Percentiles rank a stretch among this genome's conserved stretches.
Conservation (phyloP, 148 eudicot genomes). For the Pouteria glomerata region DNA sequence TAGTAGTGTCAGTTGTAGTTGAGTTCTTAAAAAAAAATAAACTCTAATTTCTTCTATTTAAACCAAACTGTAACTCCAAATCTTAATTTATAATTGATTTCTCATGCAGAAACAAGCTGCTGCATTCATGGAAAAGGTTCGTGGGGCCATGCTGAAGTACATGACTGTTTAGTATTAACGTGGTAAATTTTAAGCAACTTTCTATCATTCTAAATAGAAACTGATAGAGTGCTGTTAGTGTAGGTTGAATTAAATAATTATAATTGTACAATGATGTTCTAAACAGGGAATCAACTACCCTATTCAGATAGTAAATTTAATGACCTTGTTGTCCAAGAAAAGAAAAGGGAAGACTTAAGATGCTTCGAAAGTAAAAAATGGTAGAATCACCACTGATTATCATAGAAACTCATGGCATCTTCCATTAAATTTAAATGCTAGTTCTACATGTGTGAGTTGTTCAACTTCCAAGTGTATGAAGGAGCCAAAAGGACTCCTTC, state of each 20-base stretch:
- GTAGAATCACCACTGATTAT: background rate
- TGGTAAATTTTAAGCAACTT: background rate
- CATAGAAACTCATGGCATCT: background rate
- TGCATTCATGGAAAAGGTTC: slow-evolving; percentile 90
- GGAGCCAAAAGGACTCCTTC: background rate
- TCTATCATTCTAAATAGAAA: background rate
- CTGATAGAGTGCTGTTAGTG: background rate
- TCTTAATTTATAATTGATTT: slow-evolving; percentile 9
- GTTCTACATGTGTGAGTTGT: too few species aligned
- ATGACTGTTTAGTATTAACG: slow-evolving; percentile 56
- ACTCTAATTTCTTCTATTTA: too few species aligned
- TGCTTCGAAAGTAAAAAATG: too few species aligned
- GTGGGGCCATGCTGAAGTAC: slow-evolving; percentile 73
- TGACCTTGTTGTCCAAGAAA: background rate
- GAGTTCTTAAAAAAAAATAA: too few species aligned
- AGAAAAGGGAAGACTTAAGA: too few species aligned
- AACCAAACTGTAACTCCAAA: too few species aligned
- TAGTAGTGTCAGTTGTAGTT: too few species aligned
- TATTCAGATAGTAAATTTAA: background rate
- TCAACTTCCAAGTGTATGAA: background rate
- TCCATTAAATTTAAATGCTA: too few species aligned
- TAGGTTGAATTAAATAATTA: background rate
- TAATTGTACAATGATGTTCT: background rate
- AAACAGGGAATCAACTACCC: slow-evolving; percentile 1
- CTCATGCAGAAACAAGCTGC: slow-evolving; percentile 72